Conservation (phyloP, 495 filamentous ascomycete genomes). For the Beverwykella pulmonaria region DNA sequence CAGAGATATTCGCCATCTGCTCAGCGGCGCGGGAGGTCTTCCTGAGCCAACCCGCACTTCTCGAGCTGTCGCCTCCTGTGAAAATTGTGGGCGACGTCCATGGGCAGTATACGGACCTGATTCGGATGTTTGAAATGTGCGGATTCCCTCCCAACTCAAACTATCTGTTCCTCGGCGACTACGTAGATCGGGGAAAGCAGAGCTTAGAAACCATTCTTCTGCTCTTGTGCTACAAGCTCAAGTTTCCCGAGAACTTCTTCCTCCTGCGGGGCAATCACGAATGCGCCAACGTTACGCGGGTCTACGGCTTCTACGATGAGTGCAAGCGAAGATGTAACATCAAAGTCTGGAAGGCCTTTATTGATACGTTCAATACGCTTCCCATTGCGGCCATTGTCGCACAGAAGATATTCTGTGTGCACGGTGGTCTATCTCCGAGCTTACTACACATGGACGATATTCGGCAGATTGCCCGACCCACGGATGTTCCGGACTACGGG, state of each 20-base stretch:
- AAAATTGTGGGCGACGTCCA: slow-evolving; percentile 99
- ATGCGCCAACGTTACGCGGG: slow-evolving; percentile 96
- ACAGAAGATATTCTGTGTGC: slow-evolving; percentile 98
- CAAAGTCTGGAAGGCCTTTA: slow-evolving; percentile 98
- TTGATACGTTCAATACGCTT: slow-evolving; percentile 96
- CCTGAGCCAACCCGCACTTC: slow-evolving; percentile 83
- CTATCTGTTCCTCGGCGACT: slow-evolving; percentile 95
- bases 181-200: slow-evolving; percentile 97
- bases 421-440: slow-evolving; percentile 90
- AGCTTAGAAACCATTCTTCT: slow-evolving; percentile 96
- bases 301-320: slow-evolving; percentile 99
- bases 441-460: slow-evolving; percentile 98
- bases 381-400: slow-evolving; percentile 97
- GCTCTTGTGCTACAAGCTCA: slow-evolving; percentile 96
- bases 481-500: slow-evolving; percentile 97
- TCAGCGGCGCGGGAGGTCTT: slow-evolving; percentile 83
- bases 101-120: slow-evolving; percentile 96
- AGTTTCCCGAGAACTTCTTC: slow-evolving; percentile 99
- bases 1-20: slow-evolving; percentile 93
- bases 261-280: slow-evolving; percentile 96
- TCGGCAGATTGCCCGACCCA: slow-evolving; percentile 89
- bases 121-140: slow-evolving; percentile 99
- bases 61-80: slow-evolving; percentile 93
- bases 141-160: slow-evolving; percentile 93
- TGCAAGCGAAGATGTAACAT: slow-evolving; percentile 97